Conservation (phyloP, 768 basidiomycete species). For the Fomitopsis serialis region DNA sequence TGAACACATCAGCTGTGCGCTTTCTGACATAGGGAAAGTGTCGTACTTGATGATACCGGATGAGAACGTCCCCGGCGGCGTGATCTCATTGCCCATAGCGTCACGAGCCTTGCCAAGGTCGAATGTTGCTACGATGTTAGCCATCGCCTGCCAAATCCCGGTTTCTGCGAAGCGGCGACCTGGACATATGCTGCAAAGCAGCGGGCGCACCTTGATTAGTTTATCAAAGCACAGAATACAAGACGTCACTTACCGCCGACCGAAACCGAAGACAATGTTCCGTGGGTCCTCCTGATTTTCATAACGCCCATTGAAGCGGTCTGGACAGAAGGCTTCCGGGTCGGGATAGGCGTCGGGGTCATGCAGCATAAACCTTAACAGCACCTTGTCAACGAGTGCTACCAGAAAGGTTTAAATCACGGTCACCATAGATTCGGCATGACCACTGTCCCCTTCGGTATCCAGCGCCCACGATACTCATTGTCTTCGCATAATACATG, state of each 20-base stretch:
- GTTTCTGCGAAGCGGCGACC: constrained; percentile 46
- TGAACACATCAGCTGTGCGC: no score
- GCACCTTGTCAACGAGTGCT: neutral
- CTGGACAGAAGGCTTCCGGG: constrained; percentile 11
- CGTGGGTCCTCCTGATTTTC: constrained; percentile 31
- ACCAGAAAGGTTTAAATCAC: neutral
- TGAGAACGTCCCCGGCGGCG: constrained; percentile 32
- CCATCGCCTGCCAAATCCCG: constrained; percentile 39
- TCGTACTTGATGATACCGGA: constrained; percentile 42
- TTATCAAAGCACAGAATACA: no score
- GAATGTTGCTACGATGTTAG: constrained; percentile 39
- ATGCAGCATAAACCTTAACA: constrained; percentile 6
- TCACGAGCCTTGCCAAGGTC: constrained; percentile 37
- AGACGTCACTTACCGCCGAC: constrained; percentile 31
- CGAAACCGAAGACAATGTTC: constrained; percentile 52
- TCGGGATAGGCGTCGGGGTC: constrained; percentile 7
- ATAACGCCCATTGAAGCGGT: neutral
- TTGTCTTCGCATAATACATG: constrained; percentile 18
- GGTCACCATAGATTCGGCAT: constrained; percentile 17
- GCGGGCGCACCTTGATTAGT: no score
- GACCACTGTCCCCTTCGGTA: constrained; percentile 21
- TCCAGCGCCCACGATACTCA: constrained; percentile 21
- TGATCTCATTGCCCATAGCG: constrained; percentile 34
- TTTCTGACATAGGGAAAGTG: neutral
- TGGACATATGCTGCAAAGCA: constrained; percentile 40